phyloP scores from a whole-genome alignment of 129 eudicot species.

The Gnaphalium uliginosum region DNA sequence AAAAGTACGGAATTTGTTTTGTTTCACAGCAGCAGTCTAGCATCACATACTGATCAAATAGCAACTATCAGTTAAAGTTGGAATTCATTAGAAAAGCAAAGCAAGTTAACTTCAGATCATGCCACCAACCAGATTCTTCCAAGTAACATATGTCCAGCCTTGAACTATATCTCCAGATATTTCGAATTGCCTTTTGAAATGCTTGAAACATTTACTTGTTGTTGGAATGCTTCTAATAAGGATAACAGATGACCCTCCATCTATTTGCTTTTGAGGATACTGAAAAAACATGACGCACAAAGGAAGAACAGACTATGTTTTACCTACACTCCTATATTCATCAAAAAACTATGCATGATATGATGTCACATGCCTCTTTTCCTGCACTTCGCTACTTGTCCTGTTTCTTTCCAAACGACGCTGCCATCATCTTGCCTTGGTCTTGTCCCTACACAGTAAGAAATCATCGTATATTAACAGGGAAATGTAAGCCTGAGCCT shows the following conservation, averaged over 20 bases:
- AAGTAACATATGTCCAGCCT: not conserved
- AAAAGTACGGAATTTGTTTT: not conserved
- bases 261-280: conserved; percentile 44
- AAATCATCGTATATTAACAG: not conserved
- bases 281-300: conserved; percentile 25
- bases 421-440: conserved; percentile 36
- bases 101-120: conserved; percentile 8
- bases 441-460: conserved; percentile 35
- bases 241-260: conserved; percentile 52
- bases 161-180: conserved; percentile 32
- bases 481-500: not conserved
- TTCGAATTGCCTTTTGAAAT: conserved; percentile 33
- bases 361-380: conserved; percentile 50
- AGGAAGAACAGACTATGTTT: conserved; percentile 3
- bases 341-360: not conserved
- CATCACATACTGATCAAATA: not conserved
- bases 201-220: conserved; percentile 34
- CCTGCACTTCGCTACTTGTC: conserved; percentile 34
- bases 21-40: conserved; percentile 10
- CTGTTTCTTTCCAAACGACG: conserved; percentile 21
- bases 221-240: conserved; percentile 61
- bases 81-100: not conserved
- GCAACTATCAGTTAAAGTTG: not conserved
- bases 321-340: not conserved
- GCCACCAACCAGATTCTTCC: not conserved